Evolutionary conservation across 306 rosid species (phyloP).

Genomic region (Castanea mollissima): DNA sequence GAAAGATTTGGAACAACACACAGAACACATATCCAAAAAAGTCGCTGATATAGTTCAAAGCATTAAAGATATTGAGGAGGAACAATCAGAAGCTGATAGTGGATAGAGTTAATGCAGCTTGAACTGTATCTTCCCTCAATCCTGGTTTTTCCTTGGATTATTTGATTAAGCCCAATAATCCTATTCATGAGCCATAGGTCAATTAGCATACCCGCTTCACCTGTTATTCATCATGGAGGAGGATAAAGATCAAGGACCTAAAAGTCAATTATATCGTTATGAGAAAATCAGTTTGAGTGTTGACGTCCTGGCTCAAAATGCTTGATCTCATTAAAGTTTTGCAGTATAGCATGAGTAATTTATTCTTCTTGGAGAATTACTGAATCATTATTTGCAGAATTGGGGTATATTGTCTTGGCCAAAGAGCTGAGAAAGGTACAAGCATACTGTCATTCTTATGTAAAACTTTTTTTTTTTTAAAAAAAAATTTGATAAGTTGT

Average conservation of each 20-base stretch:
- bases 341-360: not conserved
- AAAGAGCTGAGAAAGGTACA: not conserved
- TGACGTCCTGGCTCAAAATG: not conserved
- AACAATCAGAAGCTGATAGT: slow-evolving; percentile 36
- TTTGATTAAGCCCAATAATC: not conserved
- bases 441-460: not conserved
- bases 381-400: not conserved
- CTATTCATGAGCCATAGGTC: not conserved
- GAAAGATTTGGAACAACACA: slow-evolving; percentile 58
- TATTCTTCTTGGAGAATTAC: not conserved
- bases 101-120: slow-evolving; percentile 27
- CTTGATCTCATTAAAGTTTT: not conserved
- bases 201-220: not conserved
- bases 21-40: slow-evolving; percentile 59
- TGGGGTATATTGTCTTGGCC: not conserved
- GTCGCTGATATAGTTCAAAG: slow-evolving; percentile 52
- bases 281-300: not conserved
- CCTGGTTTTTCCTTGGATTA: not conserved
- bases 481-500: not conserved
- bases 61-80: slow-evolving; percentile 64
- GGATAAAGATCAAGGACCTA: not conserved
- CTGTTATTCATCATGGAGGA: not conserved
- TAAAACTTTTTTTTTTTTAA: not conserved
- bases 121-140: slow-evolving; percentile 9
- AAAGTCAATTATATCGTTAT: not conserved